These are phyloP conservation scores for Aspergillus avenaceus DNA, from an alignment of 495 filamentous ascomycete species.

Conservation along the genomic window DNA sequence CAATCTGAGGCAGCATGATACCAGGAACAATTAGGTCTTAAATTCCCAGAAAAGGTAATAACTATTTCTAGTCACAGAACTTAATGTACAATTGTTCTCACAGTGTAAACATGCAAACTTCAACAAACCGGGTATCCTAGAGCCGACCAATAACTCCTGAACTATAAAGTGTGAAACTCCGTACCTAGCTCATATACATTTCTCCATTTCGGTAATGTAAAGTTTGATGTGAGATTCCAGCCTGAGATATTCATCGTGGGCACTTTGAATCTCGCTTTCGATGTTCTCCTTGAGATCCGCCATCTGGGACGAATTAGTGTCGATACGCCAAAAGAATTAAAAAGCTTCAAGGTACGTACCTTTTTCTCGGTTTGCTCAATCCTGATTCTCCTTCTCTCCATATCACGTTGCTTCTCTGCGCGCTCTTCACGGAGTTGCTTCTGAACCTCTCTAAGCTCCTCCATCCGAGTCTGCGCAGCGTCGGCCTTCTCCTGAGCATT, in stretches of 20 bases:
- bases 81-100: conserved; percentile 18
- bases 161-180: conserved; percentile 20
- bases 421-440: conserved; percentile 78
- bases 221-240: conserved; percentile 95
- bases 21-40: no score
- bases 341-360: conserved; percentile 45
- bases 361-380: conserved; percentile 99
- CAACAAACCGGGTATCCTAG: conserved; percentile 40
- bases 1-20: background rate
- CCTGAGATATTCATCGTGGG: conserved; percentile 91
- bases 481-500: conserved; percentile 77
- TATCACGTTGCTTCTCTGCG: conserved; percentile 77
- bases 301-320: conserved; percentile 60
- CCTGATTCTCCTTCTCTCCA: conserved; percentile 81
- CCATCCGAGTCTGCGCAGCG: conserved; percentile 79
- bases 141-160: conserved; percentile 38
- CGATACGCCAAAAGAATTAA: background rate
- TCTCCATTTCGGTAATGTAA: conserved; percentile 98
- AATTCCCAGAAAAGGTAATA: conserved; percentile 3
- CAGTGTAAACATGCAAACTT: conserved; percentile 6
- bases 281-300: conserved; percentile 94
- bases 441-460: conserved; percentile 79
- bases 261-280: conserved; percentile 81
- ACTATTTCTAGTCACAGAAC: conserved; percentile 6
- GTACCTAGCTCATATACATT: conserved; percentile 63